Base-by-base conservation (phyloP, 163 green algal genomes). In the Coccomyxa subellipsoidea region DNA sequence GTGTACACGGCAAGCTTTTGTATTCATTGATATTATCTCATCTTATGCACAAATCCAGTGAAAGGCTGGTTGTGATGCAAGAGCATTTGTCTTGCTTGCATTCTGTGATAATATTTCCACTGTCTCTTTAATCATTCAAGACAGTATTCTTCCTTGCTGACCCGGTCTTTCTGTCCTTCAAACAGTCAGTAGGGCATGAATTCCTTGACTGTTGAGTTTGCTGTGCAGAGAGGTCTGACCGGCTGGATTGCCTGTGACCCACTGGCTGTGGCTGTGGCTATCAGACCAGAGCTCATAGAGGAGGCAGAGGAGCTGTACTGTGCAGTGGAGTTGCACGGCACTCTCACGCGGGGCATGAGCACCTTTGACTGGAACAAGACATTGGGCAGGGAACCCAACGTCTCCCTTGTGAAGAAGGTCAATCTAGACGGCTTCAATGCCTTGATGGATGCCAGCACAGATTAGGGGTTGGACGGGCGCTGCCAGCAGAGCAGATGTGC, bases 241-340 rank as follows among this genome's bases (percentile, higher is more conserved):
- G 72, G 71, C 7, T 86, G 83, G 83, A 54, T 83, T 9, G 78
- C 69, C 10, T 86, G 83, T 34, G 83, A 86, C 73, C 83, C 83
- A 32, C n/a, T 84, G 15, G 83, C 80, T 27, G 77, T 86, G 34
- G 83, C 83, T 31, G 47, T 83, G 4, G 83, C 83, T 4, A 71
- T 82, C 34, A 27, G 35, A 23, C 35, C 31, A 29, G 35, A 75
- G 32, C 66, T 73, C 66, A 38, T 80, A 35, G 38, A 54, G 71
- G 71, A 78, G 34, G 71, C 34, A 7, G 31, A 78, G 72, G 72
- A 78, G 36, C 36, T 78, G 72, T 78, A 78, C 72, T 78, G 72
- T 25, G 72, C 36, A 23, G 72, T 78, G 36, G 72, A 78, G 37
- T 31, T 78, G 36, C 72, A 78, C 27, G 72, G 72, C 25, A 31